Evolutionary conservation across 306 rosid species (phyloP), one percentile per base, ranked within the genome.

Genomic region (Sindora glabra): DNA sequence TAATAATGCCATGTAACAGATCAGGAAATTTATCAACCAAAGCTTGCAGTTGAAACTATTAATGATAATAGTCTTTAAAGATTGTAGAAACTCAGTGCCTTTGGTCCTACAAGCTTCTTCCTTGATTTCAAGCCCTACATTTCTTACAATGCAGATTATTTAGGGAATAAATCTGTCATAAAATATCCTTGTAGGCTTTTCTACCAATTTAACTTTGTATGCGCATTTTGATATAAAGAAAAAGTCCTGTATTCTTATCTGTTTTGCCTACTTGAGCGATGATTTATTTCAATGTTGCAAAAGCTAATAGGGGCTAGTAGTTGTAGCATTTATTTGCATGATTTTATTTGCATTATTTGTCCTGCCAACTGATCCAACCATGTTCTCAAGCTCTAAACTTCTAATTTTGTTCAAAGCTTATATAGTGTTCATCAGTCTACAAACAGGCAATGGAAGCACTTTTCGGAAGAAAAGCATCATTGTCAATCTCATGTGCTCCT

Each of bases 391-490:
- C 58, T 44, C 42, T 44, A 25, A 51, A 23, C 18, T 55, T 60
- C 51, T 52, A 62, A 27, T 64, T 42, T 56, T 63, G 34, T 68
- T 72, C 14, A 49, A 33, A 66, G 48, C 85, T 84, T 65, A 84
- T 80, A 33, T 70, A 56, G 48, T 70, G 45, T 60, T 75, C 63
- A 72, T 73, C 95, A 90, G 97, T 83, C 73, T 77, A 62, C 97
- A 87, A 70, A 77, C 94, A 80, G 97, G 97, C 62, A 77, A 68
- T 80, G 94, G 97, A 76, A 90, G 97, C 77, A 84, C 79, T 44
- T 60, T 33, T 38, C 81, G 90, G 45, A 90, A 87, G 94, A 90
- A 83, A 84, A 81, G 75, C 69, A 74, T 90, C 50, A 82, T 86
- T 56, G 70, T 84, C 64, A 83, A 71, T 80, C 97, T 90, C 73